Base-by-base conservation (phyloP, 164 flowering plant species). In the Magnolia officinalis region DNA sequence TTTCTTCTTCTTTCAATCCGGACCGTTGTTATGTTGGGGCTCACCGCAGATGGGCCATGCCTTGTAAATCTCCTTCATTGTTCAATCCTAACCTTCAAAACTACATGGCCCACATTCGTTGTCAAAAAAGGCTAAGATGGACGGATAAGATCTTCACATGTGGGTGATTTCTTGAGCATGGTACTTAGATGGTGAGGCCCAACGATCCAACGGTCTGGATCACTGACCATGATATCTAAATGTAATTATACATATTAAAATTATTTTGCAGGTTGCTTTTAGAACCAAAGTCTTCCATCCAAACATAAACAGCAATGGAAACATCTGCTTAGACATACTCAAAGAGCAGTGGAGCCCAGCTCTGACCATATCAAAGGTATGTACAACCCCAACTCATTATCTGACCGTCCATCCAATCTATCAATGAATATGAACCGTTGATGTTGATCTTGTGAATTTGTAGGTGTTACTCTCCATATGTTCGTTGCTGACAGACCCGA, bases 311-410 rank as follows among this genome's bases (percentile, higher is more conserved):
- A 79, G 76, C 69, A 80, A 80, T 67, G 81, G 81, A 8, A 80
- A 73, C 75, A 80, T 80, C 67, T 80, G 81, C 67, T 76, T 80
- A 26, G 81, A 80, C 64, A 80, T 80, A 24, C 78, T 80, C 14
- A 80, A 80, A 73, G 81, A 80, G 76, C 81, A 80, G 65, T 80
- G 81, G 81, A 80, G 78, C 70, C 81, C 81, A 0, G 81, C 81
- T 19, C 78, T 80, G 58, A 80, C 81, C 71, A 80, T 80, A 67
- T 80, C 81, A 26, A 80, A 80, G 76, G 81, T 80, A 37, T 67
- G 31, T 63, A 18, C 9, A 19, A 19, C 1, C 67, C 23, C 18
- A 55, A 10, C 61, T 55, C 61, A 55, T 55, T 16, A 6, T 37
- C 6, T 37, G 45, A 37, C 45, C 45, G 45, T 37, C 45, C 45